Evolutionary conservation across 805 yeast species (phyloP).

Genomic region (Ogataea sp.): DNA sequence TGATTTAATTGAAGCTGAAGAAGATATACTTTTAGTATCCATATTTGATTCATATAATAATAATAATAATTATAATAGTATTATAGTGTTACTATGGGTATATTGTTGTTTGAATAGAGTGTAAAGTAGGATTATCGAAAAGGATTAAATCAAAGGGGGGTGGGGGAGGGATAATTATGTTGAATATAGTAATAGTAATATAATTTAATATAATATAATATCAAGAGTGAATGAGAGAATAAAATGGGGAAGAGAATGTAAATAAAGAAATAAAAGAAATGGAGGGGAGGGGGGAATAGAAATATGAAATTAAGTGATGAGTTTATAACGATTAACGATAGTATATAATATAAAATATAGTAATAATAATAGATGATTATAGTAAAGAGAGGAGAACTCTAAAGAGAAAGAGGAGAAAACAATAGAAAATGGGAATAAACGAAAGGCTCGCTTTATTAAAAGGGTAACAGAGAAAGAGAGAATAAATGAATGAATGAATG

Average conservation of each 20-base stretch:
- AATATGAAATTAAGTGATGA: background rate
- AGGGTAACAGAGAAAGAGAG: too few relatives aligned
- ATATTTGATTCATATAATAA: background rate
- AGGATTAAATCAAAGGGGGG: background rate
- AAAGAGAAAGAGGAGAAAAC: too few relatives aligned
- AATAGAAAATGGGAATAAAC: too few relatives aligned
- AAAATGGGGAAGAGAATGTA: background rate
- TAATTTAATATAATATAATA: too few relatives aligned
- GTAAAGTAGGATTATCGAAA: background rate
- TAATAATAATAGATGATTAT: background rate
- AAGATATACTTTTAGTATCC: background rate
- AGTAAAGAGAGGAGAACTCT: too few relatives aligned
- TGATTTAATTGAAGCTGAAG: background rate
- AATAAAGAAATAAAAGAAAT: background rate
- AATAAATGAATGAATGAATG: too few relatives aligned
- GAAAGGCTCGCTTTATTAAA: too few relatives aligned
- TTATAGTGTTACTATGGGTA: background rate
- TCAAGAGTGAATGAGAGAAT: background rate
- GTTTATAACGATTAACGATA: background rate
- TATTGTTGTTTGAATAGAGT: background rate
- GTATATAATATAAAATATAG: background rate
- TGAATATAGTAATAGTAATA: background rate
- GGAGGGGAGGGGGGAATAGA: background rate
- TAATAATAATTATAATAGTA: too few relatives aligned
- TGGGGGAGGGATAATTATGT: background rate